Conservation (phyloP, 2,329 filamentous ascomycete species). For the Aureobasidium sp. region DNA sequence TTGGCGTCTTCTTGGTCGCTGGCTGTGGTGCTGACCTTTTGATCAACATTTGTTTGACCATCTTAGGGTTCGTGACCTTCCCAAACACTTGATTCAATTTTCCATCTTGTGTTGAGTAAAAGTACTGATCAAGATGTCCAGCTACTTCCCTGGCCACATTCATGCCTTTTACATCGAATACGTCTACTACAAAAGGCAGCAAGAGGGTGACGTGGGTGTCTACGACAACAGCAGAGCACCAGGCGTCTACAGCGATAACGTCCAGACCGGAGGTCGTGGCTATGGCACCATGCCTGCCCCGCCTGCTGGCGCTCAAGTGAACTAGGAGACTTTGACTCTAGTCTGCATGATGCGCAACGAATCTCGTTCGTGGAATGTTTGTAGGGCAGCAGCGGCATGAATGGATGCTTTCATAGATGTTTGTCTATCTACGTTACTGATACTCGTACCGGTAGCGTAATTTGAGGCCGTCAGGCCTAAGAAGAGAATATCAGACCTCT, state of each 20-base stretch:
- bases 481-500: too few relatives aligned
- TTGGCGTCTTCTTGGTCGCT: constrained; percentile 43
- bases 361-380: too few relatives aligned
- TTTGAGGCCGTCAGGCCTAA: too few relatives aligned
- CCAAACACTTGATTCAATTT: too few relatives aligned
- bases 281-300: constrained; percentile 25
- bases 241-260: constrained; percentile 63
- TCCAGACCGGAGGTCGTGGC: constrained; percentile 58
- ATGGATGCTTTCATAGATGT: too few relatives aligned
- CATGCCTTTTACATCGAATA: constrained; percentile 73
- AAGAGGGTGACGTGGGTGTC: constrained; percentile 54
- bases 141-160: constrained; percentile 67
- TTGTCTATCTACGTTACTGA: too few relatives aligned
- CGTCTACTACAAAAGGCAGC: constrained; percentile 69
- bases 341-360: too few relatives aligned
- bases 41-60: constrained; percentile 43
- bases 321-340: not conserved
- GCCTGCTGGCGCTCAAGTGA: constrained; percentile 44
- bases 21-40: constrained; percentile 44
- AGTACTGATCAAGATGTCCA: too few relatives aligned
- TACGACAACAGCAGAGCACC: constrained; percentile 52
- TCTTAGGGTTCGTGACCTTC: constrained; percentile 35
- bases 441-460: too few relatives aligned
- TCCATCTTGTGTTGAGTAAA: too few relatives aligned
- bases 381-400: too few relatives aligned